Conservation (phyloP, 1,284 basidiomycete species). For the Marasmius oreades region DNA sequence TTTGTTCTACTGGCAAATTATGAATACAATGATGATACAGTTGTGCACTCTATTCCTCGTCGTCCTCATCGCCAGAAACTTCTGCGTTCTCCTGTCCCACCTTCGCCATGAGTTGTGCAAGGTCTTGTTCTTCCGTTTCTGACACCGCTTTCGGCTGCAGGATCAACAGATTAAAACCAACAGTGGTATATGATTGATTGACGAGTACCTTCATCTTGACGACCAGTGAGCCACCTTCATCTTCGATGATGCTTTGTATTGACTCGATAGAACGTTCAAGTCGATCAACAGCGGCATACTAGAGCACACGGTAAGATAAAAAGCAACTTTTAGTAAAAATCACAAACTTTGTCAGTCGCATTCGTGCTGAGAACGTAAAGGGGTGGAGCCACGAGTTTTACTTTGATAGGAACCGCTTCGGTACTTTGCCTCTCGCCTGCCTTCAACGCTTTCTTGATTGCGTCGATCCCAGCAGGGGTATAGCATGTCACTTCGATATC, state of each 20-base stretch:
- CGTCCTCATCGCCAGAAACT: conserved; percentile 91
- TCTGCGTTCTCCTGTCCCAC: conserved; percentile 90
- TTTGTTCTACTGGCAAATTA: background rate
- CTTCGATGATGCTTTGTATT: conserved; percentile 83
- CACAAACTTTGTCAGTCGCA: conserved; percentile 86
- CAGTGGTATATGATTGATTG: background rate
- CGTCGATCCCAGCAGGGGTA: conserved; percentile 95
- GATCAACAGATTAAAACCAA: too few relatives aligned
- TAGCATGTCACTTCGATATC: conserved; percentile 99
- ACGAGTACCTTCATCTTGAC: conserved; percentile 93
- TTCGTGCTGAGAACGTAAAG: conserved; percentile 96
- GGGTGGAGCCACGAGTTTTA: conserved; percentile 94
- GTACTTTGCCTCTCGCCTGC: conserved; percentile 88
- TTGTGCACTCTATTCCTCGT: conserved; percentile 47
- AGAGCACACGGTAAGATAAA: conserved; percentile 1
- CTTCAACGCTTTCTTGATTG: conserved; percentile 89
- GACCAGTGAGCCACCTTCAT: conserved; percentile 80
- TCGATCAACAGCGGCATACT: conserved; percentile 88
- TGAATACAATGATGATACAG: background rate
- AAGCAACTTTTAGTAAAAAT: conserved; percentile 11
- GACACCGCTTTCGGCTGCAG: too few relatives aligned
- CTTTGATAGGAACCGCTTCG: conserved; percentile 94
- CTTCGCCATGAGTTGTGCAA: conserved; percentile 93
- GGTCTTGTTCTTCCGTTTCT: conserved; percentile 92
- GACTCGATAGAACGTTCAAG: conserved; percentile 92